Evolutionary conservation across 129 eudicot genomes (phyloP).

Genomic region (Chrysanthemum seticuspe): DNA sequence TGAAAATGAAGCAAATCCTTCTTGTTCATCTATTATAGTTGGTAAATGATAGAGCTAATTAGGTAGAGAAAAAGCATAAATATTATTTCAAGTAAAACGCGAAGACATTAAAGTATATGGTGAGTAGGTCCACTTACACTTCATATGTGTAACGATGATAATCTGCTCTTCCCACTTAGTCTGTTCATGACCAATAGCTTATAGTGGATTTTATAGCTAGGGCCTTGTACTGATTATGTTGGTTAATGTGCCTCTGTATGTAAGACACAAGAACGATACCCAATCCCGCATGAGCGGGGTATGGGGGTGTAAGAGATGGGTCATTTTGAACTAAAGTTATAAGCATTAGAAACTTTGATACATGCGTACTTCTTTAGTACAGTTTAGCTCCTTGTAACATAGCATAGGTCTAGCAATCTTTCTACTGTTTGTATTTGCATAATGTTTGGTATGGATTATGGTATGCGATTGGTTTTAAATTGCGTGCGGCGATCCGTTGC

Average conservation of each 20-base stretch:
- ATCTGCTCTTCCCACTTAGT: background rate
- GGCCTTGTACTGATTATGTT: too few relatives aligned
- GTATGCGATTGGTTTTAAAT: background rate
- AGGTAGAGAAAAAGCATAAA: background rate
- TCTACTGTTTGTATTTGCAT: background rate
- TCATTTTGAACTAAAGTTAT: too few relatives aligned
- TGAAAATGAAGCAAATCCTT: slow-evolving; percentile 6
- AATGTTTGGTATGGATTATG: background rate
- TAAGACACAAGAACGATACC: too few relatives aligned
- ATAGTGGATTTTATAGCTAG: too few relatives aligned
- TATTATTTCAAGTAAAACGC: background rate
- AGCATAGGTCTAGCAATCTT: background rate
- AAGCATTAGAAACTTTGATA: too few relatives aligned
- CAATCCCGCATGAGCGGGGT: too few relatives aligned
- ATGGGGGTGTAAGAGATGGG: too few relatives aligned
- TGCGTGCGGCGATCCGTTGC: too few relatives aligned
- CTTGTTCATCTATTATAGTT: background rate
- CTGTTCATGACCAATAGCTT: background rate
- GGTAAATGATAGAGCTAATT: background rate
- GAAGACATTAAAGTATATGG: background rate
- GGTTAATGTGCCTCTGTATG: too few relatives aligned
- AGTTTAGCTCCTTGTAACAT: slow-evolving; percentile 2
- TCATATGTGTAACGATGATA: background rate
- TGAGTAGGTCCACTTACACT: background rate
- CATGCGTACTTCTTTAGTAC: slow-evolving; percentile 2